Evolutionary conservation across 176 grass and related monocot genomes (phyloP).

Genomic region (Thalia dealbata): DNA sequence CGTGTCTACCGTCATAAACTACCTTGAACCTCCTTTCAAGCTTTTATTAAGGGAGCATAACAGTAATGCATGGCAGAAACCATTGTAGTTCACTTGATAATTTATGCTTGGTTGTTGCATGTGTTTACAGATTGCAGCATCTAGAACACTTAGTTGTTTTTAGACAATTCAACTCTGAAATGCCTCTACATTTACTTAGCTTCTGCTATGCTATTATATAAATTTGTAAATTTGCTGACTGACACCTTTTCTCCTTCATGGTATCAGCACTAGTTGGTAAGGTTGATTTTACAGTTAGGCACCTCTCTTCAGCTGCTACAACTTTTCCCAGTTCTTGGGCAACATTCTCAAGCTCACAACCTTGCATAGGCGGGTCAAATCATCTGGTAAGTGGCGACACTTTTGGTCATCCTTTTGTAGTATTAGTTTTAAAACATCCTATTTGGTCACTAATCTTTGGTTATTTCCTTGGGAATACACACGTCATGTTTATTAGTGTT

Average conservation of each 20-base stretch:
- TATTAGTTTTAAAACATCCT: neutral
- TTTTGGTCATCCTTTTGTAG: neutral
- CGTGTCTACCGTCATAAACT: neutral
- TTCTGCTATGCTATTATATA: neutral
- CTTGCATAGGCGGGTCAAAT: slow-evolving; percentile 44
- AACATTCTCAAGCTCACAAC: slow-evolving; percentile 62
- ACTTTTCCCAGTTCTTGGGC: slow-evolving; percentile 60
- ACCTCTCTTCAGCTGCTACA: slow-evolving; percentile 69
- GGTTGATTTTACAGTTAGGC: slow-evolving; percentile 97
- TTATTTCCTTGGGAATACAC: neutral
- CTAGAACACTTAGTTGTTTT: neutral
- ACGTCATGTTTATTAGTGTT: too few relatives aligned
- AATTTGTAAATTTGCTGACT: neutral
- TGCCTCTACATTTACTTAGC: neutral
- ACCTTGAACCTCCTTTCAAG: neutral
- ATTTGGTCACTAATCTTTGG: neutral
- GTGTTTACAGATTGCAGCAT: neutral
- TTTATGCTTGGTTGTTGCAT: neutral
- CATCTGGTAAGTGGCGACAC: slow-evolving; percentile 27
- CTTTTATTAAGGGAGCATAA: neutral
- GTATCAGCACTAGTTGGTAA: slow-evolving; percentile 73
- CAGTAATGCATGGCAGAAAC: neutral
- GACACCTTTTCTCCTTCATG: slow-evolving; percentile 10
- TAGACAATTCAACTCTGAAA: neutral
- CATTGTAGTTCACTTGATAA: neutral